Evolutionary conservation across 495 filamentous ascomycete species (phyloP).

Genomic region (Melanomma pulvis-pyrius): DNA sequence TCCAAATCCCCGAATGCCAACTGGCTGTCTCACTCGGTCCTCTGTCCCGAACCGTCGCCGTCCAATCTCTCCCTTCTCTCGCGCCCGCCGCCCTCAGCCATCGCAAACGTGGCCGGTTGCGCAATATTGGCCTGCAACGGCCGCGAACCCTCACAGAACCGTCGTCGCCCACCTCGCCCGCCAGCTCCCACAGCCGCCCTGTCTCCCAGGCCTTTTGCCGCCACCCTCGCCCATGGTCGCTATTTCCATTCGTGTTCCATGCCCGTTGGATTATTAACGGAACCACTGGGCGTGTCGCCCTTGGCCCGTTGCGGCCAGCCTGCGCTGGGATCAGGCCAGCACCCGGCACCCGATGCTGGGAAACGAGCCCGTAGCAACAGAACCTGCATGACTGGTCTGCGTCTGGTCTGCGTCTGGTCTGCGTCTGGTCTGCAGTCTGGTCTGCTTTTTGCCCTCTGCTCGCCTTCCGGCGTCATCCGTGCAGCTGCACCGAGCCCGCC

Average conservation of each 20-base stretch:
- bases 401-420: no score
- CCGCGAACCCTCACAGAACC: conserved; percentile 12
- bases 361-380: conserved; percentile 28
- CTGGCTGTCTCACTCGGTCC: conserved; percentile 24
- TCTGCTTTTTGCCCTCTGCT: conserved; percentile 18
- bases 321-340: conserved; percentile 6
- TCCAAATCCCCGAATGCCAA: conserved; percentile 15
- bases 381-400: conserved; percentile 28
- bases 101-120: conserved; percentile 35
- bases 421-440: no score
- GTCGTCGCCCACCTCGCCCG: background rate
- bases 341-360: conserved; percentile 11
- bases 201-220: background rate
- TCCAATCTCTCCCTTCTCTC: background rate
- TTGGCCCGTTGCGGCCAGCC: conserved; percentile 11
- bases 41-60: conserved; percentile 15
- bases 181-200: conserved; percentile 7
- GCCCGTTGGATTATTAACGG: conserved; percentile 28
- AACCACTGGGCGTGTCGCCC: conserved; percentile 23
- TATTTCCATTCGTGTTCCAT: conserved; percentile 26
- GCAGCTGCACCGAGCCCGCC: conserved; percentile 23
- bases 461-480: conserved; percentile 37
- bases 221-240: background rate
- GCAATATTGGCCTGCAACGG: conserved; percentile 23
- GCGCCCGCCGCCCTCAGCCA: conserved; percentile 13